Percentiles rank a stretch among this genome's conserved stretches.
These are phyloP conservation scores for Hapsidospora chrysogenum DNA, from an alignment of 495 filamentous ascomycete genomes.

Conservation along the genomic window DNA sequence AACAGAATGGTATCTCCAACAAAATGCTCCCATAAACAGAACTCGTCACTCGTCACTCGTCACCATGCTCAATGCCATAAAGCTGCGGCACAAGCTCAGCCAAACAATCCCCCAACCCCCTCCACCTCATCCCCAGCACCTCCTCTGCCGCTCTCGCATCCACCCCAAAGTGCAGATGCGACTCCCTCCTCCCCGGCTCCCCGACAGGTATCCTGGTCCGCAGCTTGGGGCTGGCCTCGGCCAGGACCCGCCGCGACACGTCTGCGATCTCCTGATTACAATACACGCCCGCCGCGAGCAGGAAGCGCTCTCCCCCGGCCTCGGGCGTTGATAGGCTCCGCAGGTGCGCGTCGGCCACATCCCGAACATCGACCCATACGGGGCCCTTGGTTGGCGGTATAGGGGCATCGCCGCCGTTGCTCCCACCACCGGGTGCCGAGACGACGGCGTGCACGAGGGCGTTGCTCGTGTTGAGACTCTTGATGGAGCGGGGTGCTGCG, in stretches of 20 bases:
- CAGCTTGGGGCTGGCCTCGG: constrained; percentile 9
- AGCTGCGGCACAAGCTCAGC: constrained; percentile 10
- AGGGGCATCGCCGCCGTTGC: constrained; percentile 12
- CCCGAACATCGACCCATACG: constrained; percentile 30
- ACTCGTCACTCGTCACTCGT: too few relatives aligned
- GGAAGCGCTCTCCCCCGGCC: constrained; percentile 26
- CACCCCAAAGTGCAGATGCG: constrained; percentile 18
- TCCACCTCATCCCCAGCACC: constrained; percentile 23
- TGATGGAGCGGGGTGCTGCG: constrained; percentile 13
- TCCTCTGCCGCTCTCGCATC: constrained; percentile 15
- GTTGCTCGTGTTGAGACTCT: constrained; percentile 29
- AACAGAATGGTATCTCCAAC: too few relatives aligned
- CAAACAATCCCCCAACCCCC: constrained; percentile 16
- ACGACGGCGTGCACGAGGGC: constrained; percentile 23
- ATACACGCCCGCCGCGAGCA: constrained; percentile 23
- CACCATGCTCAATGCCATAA: background rate
- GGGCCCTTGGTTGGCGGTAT: constrained; percentile 17
- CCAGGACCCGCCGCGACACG: constrained; percentile 10
- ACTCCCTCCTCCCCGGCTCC: constrained; percentile 16
- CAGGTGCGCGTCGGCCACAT: constrained; percentile 27
- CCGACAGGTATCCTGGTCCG: constrained; percentile 10
- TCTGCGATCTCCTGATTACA: constrained; percentile 22
- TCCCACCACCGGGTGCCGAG: background rate
- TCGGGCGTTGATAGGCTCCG: constrained; percentile 18
- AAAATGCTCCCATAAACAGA: too few relatives aligned